Conservation (phyloP, 2,329 filamentous ascomycete species). For the Aureobasidium sp. region DNA sequence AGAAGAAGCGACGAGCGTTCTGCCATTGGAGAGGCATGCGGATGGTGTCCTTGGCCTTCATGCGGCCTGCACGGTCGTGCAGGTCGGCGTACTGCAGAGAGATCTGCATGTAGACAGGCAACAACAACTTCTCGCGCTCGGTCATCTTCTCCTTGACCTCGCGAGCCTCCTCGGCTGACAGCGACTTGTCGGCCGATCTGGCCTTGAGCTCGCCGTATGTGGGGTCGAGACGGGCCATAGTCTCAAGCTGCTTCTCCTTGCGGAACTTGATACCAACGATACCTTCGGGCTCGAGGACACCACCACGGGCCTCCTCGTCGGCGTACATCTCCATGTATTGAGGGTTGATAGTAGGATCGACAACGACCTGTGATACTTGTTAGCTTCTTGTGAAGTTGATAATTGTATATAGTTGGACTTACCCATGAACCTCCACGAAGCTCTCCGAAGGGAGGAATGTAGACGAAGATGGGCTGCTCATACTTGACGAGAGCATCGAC, state of each 20-base stretch:
- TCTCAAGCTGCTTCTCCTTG: slow-evolving; percentile 93
- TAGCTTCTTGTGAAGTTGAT: slow-evolving; percentile 24
- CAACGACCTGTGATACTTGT: slow-evolving; percentile 59
- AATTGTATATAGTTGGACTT: slow-evolving; percentile 30
- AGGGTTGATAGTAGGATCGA: slow-evolving; percentile 97
- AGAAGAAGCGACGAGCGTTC: slow-evolving; percentile 93
- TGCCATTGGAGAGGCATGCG: slow-evolving; percentile 77
- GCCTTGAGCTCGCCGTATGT: slow-evolving; percentile 79
- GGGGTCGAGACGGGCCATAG: slow-evolving; percentile 88
- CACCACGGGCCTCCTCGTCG: slow-evolving; percentile 86
- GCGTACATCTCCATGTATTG: slow-evolving; percentile 99
- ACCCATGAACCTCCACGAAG: slow-evolving; percentile 96
- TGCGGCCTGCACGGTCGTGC: slow-evolving; percentile 92
- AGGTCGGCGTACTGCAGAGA: slow-evolving; percentile 95
- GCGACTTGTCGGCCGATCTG: slow-evolving; percentile 59
- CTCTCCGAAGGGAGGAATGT: slow-evolving; percentile 94
- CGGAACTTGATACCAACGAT: slow-evolving; percentile 99
- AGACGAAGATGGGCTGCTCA: slow-evolving; percentile 97
- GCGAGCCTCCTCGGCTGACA: slow-evolving; percentile 67
- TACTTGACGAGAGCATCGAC: slow-evolving; percentile 97
- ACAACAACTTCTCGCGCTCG: slow-evolving; percentile 75
- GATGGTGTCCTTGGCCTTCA: slow-evolving; percentile 96
- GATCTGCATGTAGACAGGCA: slow-evolving; percentile 92
- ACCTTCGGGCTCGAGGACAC: slow-evolving; percentile 95
- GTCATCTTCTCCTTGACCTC: slow-evolving; percentile 79